Evolutionary conservation across 768 basidiomycete genomes (phyloP), one percentile per base, ranked within the genome.

Genomic region (Boletales sp.): DNA sequence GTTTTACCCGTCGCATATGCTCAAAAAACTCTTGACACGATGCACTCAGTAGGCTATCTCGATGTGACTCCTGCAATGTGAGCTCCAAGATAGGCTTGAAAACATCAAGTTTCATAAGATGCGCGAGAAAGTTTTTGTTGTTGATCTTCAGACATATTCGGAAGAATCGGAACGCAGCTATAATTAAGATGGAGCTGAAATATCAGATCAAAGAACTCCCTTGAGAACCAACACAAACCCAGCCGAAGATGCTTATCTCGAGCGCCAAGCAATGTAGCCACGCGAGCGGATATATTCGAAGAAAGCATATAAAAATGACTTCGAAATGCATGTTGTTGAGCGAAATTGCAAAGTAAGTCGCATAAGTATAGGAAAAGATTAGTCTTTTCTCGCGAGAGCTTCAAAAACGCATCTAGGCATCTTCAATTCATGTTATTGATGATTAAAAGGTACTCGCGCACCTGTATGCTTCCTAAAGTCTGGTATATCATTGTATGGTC

Each of bases 21-120:
- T 99, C 96, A 60, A 98, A 94, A 55, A 90, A 88, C 66, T 98
- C 96, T 67, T 96, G 87, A 74, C 93, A 97, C 35, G 94, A 91
- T 60, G 93, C 94, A 59, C 87, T 90, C 48, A 99, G 74, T 53
- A 99, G 77, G 70, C 94, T 99, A 67, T 99, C 96, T 50, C 90
- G 78, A 46, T 78, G 74, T 32, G 88, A 87, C 69, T 96, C 94
- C 53, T 81, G 80, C 28, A 86, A 63, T n/a, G 91, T 86, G 52
- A 96, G 72, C 53, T 91, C 86, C 49, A 97, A 72, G 48, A 97
- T 82, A 2, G 93, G 88, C 56, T 82, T 79, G 56, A 97, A 72
- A 25, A 94, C 73, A 61, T 94, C 91, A 55, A 88, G 76, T 72
- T 95, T 94, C 65, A 86, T 81, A 49, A 97, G 74, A 63, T 91